These are phyloP conservation scores for Dunaliella primolecta DNA, from an alignment of 139 green algal species.

Conservation along the genomic window DNA sequence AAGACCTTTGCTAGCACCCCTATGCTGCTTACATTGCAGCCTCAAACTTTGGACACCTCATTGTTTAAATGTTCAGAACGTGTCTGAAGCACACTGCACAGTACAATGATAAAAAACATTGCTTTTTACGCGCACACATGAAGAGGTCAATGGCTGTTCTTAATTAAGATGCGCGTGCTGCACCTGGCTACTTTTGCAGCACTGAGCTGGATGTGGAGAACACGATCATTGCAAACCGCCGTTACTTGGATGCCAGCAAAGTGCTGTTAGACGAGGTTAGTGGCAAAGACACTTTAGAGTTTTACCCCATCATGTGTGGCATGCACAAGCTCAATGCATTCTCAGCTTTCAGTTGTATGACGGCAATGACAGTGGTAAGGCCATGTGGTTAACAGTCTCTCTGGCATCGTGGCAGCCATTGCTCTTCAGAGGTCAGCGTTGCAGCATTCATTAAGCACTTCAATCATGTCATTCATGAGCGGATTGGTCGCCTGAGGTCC, in stretches of 20 bases:
- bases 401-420: neutral
- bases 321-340: neutral
- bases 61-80: too few species aligned
- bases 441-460: neutral
- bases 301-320: too few species aligned
- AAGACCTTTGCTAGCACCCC: too few species aligned
- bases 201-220: conserved; percentile 31
- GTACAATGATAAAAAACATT: too few species aligned
- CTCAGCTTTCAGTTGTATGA: neutral
- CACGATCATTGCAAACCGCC: conserved; percentile 26
- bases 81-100: too few species aligned
- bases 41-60: too few species aligned
- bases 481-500: neutral
- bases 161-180: too few species aligned
- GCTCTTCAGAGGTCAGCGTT: too few species aligned
- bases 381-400: neutral
- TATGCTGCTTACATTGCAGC: too few species aligned
- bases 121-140: too few species aligned
- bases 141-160: too few species aligned
- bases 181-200: neutral
- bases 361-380: neutral
- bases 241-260: conserved; percentile 18
- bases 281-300: too few species aligned
- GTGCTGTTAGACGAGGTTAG: conserved; percentile 37
- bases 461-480: neutral